Conservation (phyloP, 768 basidiomycete species). For the Suillus cothurnatus region DNA sequence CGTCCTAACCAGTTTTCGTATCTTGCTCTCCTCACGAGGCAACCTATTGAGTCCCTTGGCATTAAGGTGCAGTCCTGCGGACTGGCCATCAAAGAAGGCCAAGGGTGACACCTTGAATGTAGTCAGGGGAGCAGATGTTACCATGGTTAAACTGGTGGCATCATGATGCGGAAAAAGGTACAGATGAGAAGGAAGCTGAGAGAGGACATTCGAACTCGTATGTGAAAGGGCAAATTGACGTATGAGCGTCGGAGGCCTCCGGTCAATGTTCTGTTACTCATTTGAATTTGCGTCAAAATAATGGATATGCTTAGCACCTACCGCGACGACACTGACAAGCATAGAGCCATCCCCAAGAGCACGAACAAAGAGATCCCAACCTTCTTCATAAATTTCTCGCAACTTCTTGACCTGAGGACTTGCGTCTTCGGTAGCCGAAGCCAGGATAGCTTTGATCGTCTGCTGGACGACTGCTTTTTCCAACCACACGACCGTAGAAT, state of each 20-base stretch:
- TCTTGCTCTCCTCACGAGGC: slow-evolving; percentile 50
- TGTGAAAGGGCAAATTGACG: slow-evolving; percentile 76
- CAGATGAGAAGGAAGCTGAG: slow-evolving; percentile 50
- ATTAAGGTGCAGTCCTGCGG: slow-evolving; percentile 52
- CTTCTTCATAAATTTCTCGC: slow-evolving; percentile 66
- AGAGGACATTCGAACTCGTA: slow-evolving; percentile 51
- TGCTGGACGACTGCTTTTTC: slow-evolving; percentile 61
- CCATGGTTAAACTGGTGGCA: slow-evolving; percentile 50
- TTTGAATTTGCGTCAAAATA: slow-evolving; percentile 7
- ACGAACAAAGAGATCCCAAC: slow-evolving; percentile 80
- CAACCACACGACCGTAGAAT: slow-evolving; percentile 67
- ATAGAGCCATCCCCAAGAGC: slow-evolving; percentile 74
- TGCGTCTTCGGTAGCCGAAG: slow-evolving; percentile 13
- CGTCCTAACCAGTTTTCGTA: slow-evolving; percentile 71
- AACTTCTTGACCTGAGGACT: slow-evolving; percentile 41
- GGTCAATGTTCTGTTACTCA: slow-evolving; percentile 74
- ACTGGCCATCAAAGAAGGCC: slow-evolving; percentile 60
- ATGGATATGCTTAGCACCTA: slow-evolving; percentile 38
- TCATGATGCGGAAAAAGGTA: slow-evolving; percentile 54
- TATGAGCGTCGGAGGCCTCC: slow-evolving; percentile 82
- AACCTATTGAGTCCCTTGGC: slow-evolving; percentile 43
- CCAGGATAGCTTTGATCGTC: slow-evolving; percentile 47
- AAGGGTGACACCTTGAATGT: slow-evolving; percentile 60
- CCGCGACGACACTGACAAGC: slow-evolving; percentile 70
- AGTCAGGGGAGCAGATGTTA: slow-evolving; percentile 68